A percentile compares a stretch with the other conserved stretches of the same genome.
These are phyloP conservation scores for Candida vartiovaarae DNA, from an alignment of 805 yeast genomes.

Conservation along the genomic window DNA sequence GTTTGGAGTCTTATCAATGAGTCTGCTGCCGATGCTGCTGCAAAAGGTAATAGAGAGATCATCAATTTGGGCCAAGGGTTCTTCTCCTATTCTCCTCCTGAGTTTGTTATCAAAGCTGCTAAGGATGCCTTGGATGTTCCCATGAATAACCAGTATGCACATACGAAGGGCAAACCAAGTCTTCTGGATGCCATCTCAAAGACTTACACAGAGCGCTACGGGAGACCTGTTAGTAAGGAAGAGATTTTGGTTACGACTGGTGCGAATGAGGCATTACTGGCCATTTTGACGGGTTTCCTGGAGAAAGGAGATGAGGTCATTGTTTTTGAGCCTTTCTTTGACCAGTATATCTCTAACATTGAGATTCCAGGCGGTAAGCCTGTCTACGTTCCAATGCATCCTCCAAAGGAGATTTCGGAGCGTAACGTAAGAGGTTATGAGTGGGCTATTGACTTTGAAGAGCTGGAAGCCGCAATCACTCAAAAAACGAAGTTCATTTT, in stretches of 20 bases:
- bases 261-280: slow-evolving; percentile 91
- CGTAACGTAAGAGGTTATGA: slow-evolving; percentile 72
- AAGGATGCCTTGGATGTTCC: slow-evolving; percentile 66
- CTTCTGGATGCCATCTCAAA: slow-evolving; percentile 63
- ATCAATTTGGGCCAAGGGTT: slow-evolving; percentile 95
- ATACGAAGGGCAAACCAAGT: slow-evolving; percentile 78
- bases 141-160: slow-evolving; percentile 85
- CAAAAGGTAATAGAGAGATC: slow-evolving; percentile 62
- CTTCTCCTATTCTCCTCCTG: slow-evolving; percentile 93
- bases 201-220: slow-evolving; percentile 64
- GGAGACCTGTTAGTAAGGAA: slow-evolving; percentile 44
- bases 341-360: slow-evolving; percentile 91
- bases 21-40: slow-evolving; percentile 78
- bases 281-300: slow-evolving; percentile 79
- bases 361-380: slow-evolving; percentile 91
- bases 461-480: slow-evolving; percentile 64
- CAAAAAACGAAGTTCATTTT: slow-evolving; percentile 79
- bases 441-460: slow-evolving; percentile 80
- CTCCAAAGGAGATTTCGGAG: slow-evolving; percentile 63
- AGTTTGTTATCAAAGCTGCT: slow-evolving; percentile 83
- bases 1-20: slow-evolving; percentile 95
- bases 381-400: slow-evolving; percentile 78
- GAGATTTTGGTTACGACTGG: slow-evolving; percentile 88
- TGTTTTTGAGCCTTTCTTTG: slow-evolving; percentile 95
- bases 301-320: slow-evolving; percentile 90